Percentiles rank a stretch among this genome's conserved stretches.
phyloP scores from a whole-genome alignment of 1,139 yeast species.

The Candida labiduridarum region DNA sequence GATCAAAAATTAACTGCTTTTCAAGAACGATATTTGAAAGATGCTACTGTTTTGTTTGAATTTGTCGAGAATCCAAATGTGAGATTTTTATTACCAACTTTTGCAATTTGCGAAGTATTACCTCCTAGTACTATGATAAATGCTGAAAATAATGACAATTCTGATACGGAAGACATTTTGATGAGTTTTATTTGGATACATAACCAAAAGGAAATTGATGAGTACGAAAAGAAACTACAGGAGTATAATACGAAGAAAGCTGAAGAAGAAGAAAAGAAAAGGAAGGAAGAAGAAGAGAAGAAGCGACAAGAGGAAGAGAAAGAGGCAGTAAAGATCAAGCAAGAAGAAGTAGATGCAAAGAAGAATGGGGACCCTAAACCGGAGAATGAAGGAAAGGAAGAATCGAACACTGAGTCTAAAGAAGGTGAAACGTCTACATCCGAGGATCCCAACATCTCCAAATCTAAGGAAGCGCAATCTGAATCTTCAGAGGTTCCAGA shows the following conservation, averaged over 20 bases:
- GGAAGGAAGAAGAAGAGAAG: slow-evolving; percentile 27
- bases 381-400: slow-evolving; percentile 11
- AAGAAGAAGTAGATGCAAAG: slow-evolving; percentile 46
- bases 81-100: slow-evolving; percentile 73
- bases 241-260: slow-evolving; percentile 31
- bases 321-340: slow-evolving; percentile 14
- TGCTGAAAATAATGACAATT: slow-evolving; percentile 28
- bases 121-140: slow-evolving; percentile 23
- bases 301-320: slow-evolving; percentile 14
- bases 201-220: slow-evolving; percentile 51
- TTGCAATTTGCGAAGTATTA: slow-evolving; percentile 70
- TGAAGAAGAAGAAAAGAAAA: slow-evolving; percentile 28
- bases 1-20: slow-evolving; percentile 69
- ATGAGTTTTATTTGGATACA: slow-evolving; percentile 69
- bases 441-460: not conserved
- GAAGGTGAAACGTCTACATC: not conserved
- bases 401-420: not conserved
- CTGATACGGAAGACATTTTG: slow-evolving; percentile 49
- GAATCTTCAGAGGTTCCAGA: slow-evolving; percentile 1
- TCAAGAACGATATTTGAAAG: slow-evolving; percentile 67
- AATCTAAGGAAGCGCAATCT: slow-evolving; percentile 10
- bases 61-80: slow-evolving; percentile 78
- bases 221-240: slow-evolving; percentile 43
- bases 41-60: slow-evolving; percentile 82
- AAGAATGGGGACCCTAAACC: slow-evolving; percentile 26